Evolutionary conservation across 352 stramenopile genomes (phyloP).

Genomic region (Pythium sukuiense): DNA sequence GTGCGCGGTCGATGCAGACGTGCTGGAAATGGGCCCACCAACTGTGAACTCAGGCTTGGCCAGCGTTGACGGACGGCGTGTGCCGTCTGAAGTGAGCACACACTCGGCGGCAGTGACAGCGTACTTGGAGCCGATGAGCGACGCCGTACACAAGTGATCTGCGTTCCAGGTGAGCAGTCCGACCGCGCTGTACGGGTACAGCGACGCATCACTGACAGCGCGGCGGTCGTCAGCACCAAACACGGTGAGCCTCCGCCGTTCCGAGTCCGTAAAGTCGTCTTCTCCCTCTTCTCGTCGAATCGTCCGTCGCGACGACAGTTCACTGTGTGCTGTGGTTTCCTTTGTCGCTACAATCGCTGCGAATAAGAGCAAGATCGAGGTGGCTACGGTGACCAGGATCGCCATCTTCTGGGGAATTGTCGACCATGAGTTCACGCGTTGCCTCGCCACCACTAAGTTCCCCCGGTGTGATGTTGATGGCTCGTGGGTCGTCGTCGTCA

Average conservation of each 20-base stretch:
- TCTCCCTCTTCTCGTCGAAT: background rate
- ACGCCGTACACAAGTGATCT: conserved; percentile 47
- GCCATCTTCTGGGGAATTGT: background rate
- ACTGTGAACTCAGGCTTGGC: conserved; percentile 35
- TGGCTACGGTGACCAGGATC: background rate
- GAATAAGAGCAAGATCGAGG: background rate
- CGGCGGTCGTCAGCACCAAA: conserved; percentile 47
- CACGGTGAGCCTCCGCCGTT: conserved; percentile 36
- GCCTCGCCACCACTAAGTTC: background rate
- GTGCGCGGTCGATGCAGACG: conserved; percentile 7
- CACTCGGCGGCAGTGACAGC: conserved; percentile 61
- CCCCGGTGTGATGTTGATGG: background rate
- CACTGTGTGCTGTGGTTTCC: background rate
- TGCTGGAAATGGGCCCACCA: background rate
- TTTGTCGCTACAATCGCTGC: background rate
- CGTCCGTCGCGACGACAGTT: background rate
- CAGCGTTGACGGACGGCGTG: conserved; percentile 26
- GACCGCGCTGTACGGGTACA: conserved; percentile 55
- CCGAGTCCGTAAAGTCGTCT: background rate
- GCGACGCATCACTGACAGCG: conserved; percentile 33
- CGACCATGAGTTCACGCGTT: background rate
- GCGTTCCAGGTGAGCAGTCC: conserved; percentile 55
- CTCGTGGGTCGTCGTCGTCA: background rate
- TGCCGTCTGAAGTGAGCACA: conserved; percentile 38
- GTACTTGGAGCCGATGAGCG: conserved; percentile 48